Evolutionary conservation across 306 rosid genomes (phyloP), one percentile per base, ranked within the genome.

Genomic region (Dryas octopetala): DNA sequence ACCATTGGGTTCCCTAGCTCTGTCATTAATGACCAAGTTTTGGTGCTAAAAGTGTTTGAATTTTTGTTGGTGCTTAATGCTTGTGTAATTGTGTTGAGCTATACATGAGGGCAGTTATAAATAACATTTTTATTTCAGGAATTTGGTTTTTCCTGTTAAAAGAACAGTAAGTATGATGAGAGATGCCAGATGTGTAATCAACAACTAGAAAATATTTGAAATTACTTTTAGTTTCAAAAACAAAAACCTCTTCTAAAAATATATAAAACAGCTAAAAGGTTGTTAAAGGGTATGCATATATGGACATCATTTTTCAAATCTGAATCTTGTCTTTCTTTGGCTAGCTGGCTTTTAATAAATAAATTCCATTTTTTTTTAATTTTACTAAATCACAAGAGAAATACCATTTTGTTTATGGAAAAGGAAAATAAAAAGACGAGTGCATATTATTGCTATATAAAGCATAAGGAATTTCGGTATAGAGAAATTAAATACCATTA

Each of bases 1-100:
- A 74, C 92, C 76, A 66, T 66, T 49, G 97, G 93, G 79, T 76
- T 86, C 88, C 89, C 97, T 13, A 95, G 82, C 78, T 92, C 99
- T 61, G 93, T 97, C 99, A 92, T 95, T 80, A 68, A 61, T 9
- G 50, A 64, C 23, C 66, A 63, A 77, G 70, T 61, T 62, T 50
- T 52, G 83, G 78, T 71, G 19, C 62, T 9, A 28, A 54, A 32
- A 64, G 32, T 68, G 81, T 77, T 84, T 81, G 77, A 67, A 84
- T 58, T 68, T 79, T 55, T 79, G 53, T 65, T 68, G 80, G 28
- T 73, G 68, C 48, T 59, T 9, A 9, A 50, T 68, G 52, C 28
- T 45, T 71, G 11, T 58, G 73, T 32, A 32, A 32, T 69, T 54
- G 38, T 32, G 38, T 32, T 32, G 60, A 63, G 68, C 1, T 81